phyloP scores from a whole-genome alignment of 495 filamentous ascomycete species.

The Xylaria sp. region DNA sequence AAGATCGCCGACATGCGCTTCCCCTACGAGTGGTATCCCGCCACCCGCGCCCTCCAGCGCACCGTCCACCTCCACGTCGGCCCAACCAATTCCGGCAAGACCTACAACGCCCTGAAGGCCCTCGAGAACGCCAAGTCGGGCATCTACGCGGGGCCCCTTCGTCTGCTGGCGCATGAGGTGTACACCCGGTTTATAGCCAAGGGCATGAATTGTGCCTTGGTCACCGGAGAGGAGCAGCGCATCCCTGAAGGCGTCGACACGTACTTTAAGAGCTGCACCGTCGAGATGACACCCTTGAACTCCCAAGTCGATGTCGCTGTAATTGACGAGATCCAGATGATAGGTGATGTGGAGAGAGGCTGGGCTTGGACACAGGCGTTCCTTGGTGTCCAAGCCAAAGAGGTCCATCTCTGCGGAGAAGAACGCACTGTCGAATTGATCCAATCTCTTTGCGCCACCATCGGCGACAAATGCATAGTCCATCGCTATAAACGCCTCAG shows the following conservation, averaged over 20 bases:
- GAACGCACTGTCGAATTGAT: slow-evolving; percentile 81
- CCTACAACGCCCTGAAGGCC: slow-evolving; percentile 90
- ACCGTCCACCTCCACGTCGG: slow-evolving; percentile 94
- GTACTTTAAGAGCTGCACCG: slow-evolving; percentile 82
- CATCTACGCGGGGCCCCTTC: slow-evolving; percentile 89
- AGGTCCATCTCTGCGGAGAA: slow-evolving; percentile 95
- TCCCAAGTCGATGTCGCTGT: slow-evolving; percentile 82
- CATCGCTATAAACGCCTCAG: slow-evolving; percentile 84
- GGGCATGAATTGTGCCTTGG: slow-evolving; percentile 74
- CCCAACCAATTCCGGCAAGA: slow-evolving; percentile 98
- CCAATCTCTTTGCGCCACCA: slow-evolving; percentile 73
- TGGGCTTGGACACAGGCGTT: slow-evolving; percentile 98
- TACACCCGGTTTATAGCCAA: slow-evolving; percentile 80
- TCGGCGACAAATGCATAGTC: slow-evolving; percentile 83
- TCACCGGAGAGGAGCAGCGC: slow-evolving; percentile 90
- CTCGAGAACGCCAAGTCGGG: slow-evolving; percentile 77
- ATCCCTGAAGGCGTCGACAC: slow-evolving; percentile 56
- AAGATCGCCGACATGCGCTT: slow-evolving; percentile 79
- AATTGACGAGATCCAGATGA: slow-evolving; percentile 99
- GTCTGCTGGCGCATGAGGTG: slow-evolving; percentile 92
- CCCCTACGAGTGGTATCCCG: slow-evolving; percentile 91
- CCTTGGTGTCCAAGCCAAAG: slow-evolving; percentile 81
- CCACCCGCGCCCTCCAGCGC: slow-evolving; percentile 76
- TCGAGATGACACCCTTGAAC: slow-evolving; percentile 91
- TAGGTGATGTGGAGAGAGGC: slow-evolving; percentile 77